Evolutionary conservation across 441 rosid genomes (phyloP).

Genomic region (Viola pubescens): DNA sequence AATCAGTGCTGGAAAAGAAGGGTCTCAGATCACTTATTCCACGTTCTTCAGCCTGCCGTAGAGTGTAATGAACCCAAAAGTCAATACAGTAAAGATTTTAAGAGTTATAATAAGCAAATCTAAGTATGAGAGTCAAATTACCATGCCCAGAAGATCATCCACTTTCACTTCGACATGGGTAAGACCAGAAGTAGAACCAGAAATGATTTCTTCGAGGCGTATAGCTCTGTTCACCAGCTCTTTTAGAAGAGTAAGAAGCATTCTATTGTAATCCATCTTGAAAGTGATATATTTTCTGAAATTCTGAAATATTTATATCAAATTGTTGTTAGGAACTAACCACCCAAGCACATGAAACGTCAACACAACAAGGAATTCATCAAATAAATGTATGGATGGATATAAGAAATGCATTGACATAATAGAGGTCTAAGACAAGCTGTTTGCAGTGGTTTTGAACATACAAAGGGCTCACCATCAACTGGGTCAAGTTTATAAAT

Average conservation of each 20-base stretch:
- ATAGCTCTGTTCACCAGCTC: slow-evolving; percentile 74
- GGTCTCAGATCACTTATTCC: slow-evolving; percentile 74
- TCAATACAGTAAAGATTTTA: neutral
- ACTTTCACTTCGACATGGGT: slow-evolving; percentile 56
- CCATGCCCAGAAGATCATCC: slow-evolving; percentile 69
- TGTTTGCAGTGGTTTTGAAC: no score
- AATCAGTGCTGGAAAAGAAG: slow-evolving; percentile 68
- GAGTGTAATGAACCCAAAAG: neutral
- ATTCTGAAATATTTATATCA: slow-evolving; percentile 41
- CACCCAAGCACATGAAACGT: neutral
- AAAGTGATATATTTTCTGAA: slow-evolving; percentile 84
- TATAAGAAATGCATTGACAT: neutral
- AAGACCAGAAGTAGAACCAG: slow-evolving; percentile 62
- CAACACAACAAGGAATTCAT: neutral
- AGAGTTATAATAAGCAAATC: neutral
- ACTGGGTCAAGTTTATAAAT: no score
- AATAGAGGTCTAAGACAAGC: no score
- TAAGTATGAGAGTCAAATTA: slow-evolving; percentile 16
- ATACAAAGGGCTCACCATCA: no score
- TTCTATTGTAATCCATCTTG: slow-evolving; percentile 78
- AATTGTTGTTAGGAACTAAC: neutral
- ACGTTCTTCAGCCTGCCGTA: slow-evolving; percentile 70
- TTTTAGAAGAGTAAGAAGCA: slow-evolving; percentile 69
- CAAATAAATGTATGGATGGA: neutral
- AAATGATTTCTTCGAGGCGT: slow-evolving; percentile 77